A percentile compares a stretch with the other conserved stretches of the same genome.
These are phyloP conservation scores for Ceratobasidium sp. DNA, from an alignment of 1,284 basidiomycete species.

Conservation along the genomic window DNA sequence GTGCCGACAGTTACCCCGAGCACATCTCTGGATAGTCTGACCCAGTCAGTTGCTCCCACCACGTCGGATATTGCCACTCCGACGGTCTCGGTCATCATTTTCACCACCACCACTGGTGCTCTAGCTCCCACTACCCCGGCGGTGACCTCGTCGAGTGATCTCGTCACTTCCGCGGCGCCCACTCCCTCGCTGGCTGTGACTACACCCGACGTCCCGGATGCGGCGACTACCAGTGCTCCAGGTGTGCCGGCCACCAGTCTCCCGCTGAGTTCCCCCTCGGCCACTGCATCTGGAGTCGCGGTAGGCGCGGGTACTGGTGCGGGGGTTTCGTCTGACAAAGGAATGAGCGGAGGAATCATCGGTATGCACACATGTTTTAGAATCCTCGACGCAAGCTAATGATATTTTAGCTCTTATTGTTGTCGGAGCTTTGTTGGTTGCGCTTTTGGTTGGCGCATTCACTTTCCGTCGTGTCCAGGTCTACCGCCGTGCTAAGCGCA, in stretches of 20 bases:
- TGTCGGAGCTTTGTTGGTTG: constrained; percentile 42
- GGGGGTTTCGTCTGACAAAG: constrained; percentile 4
- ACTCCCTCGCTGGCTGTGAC: background rate
- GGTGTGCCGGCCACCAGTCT: constrained; percentile 13
- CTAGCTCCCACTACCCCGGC: constrained; percentile 13
- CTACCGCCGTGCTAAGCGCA: constrained; percentile 36
- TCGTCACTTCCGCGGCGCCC: background rate
- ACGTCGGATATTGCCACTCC: constrained; percentile 5
- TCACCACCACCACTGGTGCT: constrained; percentile 21
- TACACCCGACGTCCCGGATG: background rate
- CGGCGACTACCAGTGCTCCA: background rate
- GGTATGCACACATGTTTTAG: constrained; percentile 21
- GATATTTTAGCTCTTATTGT: constrained; percentile 36
- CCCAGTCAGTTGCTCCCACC: background rate
- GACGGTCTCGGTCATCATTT: constrained; percentile 24
- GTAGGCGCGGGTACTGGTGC: constrained; percentile 7
- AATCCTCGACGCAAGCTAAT: background rate
- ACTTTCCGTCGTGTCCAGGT: constrained; percentile 39
- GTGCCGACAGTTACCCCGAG: background rate
- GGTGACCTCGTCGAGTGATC: constrained; percentile 9
- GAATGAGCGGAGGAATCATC: constrained; percentile 42
- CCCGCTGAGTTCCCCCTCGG: background rate
- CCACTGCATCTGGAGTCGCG: constrained; percentile 15
- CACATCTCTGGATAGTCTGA: background rate
- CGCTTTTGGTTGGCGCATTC: constrained; percentile 37